Conservation (phyloP, 2,329 filamentous ascomycete genomes). For the Xylaria multiplex region DNA sequence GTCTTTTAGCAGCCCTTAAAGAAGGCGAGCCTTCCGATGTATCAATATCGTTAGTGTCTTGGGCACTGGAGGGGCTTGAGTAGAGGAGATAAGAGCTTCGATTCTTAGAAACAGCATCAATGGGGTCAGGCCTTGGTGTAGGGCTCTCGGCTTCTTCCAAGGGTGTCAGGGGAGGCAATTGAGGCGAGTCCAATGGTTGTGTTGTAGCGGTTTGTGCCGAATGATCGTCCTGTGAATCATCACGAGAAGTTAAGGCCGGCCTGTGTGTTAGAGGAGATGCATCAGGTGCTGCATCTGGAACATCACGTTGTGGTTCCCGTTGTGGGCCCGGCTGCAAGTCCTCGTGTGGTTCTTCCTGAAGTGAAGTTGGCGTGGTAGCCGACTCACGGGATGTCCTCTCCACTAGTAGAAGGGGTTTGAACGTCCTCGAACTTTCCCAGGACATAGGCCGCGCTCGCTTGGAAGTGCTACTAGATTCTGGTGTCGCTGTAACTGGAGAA, state of each 20-base stretch:
- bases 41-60: conserved; percentile 38
- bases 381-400: conserved; percentile 65
- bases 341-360: conserved; percentile 50
- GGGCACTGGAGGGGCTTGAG: conserved; percentile 51
- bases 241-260: conserved; percentile 1
- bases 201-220: conserved; percentile 7
- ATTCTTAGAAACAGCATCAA: conserved; percentile 56
- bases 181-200: conserved; percentile 24
- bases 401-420: conserved; percentile 84
- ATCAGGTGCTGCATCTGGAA: conserved; percentile 26
- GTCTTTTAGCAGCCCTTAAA: conserved; percentile 27
- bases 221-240: conserved; percentile 4
- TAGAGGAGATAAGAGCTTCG: conserved; percentile 56
- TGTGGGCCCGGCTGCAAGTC: too few relatives aligned
- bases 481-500: conserved; percentile 47
- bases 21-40: conserved; percentile 33
- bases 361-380: conserved; percentile 44
- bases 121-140: conserved; percentile 49
- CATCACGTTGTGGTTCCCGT: conserved; percentile 53
- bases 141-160: conserved; percentile 37
- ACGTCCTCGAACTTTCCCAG: conserved; percentile 74
- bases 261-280: conserved; percentile 4
- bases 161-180: conserved; percentile 29
- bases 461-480: conserved; percentile 50
- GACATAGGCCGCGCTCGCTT: conserved; percentile 64